Evolutionary conservation across 2,329 filamentous ascomycete species (phyloP), one percentile per base, ranked within the genome.

Genomic region (Aspergillus alliaceus): DNA sequence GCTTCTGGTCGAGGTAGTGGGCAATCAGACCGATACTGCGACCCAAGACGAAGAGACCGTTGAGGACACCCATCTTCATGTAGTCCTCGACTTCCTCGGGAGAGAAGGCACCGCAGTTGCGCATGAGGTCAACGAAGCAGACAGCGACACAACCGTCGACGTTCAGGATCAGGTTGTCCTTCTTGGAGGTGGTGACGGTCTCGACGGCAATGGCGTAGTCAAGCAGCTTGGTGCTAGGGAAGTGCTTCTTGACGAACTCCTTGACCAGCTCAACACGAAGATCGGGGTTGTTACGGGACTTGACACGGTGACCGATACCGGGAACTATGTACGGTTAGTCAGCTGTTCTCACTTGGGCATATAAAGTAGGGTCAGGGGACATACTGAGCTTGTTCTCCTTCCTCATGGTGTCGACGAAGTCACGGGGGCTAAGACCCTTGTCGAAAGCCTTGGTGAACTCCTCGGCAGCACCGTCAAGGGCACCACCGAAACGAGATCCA

Each of bases 261-360:
- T 98, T 99, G 75, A 99, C 95, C 58, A 99, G 90, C 84, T 98
- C 93, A 69, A 99, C 95, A 85, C 95, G 95, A 69, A 99, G 89
- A 87, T 99, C 95, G 63, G 95, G 95, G 88, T 99, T 99, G 86
- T 98, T 97, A 72, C 95, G 90, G 66, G 95, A 99, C 87, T 99
- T 99, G 85, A 99, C 91, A 80, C 93, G 91, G 86, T 99, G 95
- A 69, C 95, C 95, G 71, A 99, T 99, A 84, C 95, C 95, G 64
- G 95, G 95, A 70, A 99, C 84, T 86, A 50, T 59, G 8, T 27
- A 48, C 35, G 40, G 64, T 76, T 68, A 76, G 72, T 51, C 39
- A 59, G 24, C 25, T 9, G 32, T 24, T 20, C 18, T 15, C 14
- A 11, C n/a, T 1, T 29, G 22, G 15, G 4, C 29, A 18, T 12